Conservation (phyloP, 1,139 yeast genomes). For the Kurtzmaniella natalensis region DNA sequence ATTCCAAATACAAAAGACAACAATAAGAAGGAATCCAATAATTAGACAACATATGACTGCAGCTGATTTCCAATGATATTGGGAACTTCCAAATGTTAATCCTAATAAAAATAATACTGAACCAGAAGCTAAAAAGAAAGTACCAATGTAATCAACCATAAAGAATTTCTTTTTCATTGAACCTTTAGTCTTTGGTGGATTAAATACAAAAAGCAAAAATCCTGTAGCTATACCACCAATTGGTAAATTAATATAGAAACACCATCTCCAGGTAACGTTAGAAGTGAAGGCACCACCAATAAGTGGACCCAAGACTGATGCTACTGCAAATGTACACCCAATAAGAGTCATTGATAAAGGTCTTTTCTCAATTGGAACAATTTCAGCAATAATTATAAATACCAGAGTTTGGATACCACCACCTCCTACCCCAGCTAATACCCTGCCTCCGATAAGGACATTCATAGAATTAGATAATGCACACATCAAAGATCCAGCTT, state of each 20-base stretch:
- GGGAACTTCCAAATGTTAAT: conserved; percentile 47
- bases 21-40: conserved; percentile 8
- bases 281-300: conserved; percentile 24
- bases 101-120: conserved; percentile 44
- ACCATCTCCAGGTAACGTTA: conserved; percentile 18
- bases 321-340: conserved; percentile 18
- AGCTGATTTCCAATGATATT: conserved; percentile 11
- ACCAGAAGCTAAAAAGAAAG: conserved; percentile 36
- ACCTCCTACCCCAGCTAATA: conserved; percentile 31
- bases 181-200: conserved; percentile 28
- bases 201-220: conserved; percentile 23
- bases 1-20: conserved; percentile 24
- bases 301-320: conserved; percentile 23
- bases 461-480: conserved; percentile 33
- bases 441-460: conserved; percentile 35
- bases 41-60: conserved; percentile 12
- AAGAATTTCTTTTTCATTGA: conserved; percentile 11
- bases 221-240: conserved; percentile 30
- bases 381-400: conserved; percentile 26
- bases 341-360: conserved; percentile 19
- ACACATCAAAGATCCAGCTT: conserved; percentile 33
- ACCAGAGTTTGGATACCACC: conserved; percentile 27
- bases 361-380: conserved; percentile 25
- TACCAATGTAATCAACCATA: conserved; percentile 47
- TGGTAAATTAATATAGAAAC: conserved; percentile 29